These are phyloP conservation scores for Cercospora sp. DNA, from an alignment of 2,329 filamentous ascomycete species.

Conservation along the genomic window DNA sequence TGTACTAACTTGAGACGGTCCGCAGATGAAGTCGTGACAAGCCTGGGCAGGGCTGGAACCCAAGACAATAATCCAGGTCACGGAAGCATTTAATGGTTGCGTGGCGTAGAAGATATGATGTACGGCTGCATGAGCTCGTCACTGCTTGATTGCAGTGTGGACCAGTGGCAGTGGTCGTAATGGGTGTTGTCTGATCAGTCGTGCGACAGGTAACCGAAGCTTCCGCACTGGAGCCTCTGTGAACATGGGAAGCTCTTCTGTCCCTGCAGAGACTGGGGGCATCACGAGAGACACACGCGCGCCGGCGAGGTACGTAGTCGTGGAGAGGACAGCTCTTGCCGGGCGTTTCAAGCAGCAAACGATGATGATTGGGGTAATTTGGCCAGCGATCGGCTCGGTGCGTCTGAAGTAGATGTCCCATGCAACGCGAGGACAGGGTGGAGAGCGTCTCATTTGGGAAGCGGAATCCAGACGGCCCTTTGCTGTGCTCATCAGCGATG, in stretches of 20 bases:
- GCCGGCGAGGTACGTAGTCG: slow-evolving; percentile 7
- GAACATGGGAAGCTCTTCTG: not conserved
- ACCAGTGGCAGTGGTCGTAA: slow-evolving; percentile 3
- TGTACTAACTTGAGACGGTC: not conserved
- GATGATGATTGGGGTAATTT: slow-evolving; percentile 1
- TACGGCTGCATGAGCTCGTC: not conserved
- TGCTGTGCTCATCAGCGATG: not conserved
- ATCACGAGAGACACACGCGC: slow-evolving; percentile 13
- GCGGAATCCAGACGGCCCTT: slow-evolving; percentile 1
- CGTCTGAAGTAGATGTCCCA: slow-evolving; percentile 10
- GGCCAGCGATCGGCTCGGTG: slow-evolving; percentile 11
- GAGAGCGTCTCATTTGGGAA: not conserved
- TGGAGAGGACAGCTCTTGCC: slow-evolving; percentile 1
- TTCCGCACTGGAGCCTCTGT: slow-evolving; percentile 2
- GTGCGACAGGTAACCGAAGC: slow-evolving; percentile 6
- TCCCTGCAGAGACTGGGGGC: slow-evolving; percentile 12
- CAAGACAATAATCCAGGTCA: not conserved
- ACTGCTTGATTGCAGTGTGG: not conserved
- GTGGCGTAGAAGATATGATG: not conserved
- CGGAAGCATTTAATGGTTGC: not conserved
- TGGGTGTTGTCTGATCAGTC: slow-evolving; percentile 8
- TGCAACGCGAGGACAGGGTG: not conserved
- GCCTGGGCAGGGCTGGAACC: not conserved
- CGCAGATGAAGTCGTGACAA: not conserved
- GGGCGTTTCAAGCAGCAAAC: not conserved